These are phyloP conservation scores for Starmerella geochares DNA, from an alignment of 805 yeast species.

Conservation along the genomic window DNA sequence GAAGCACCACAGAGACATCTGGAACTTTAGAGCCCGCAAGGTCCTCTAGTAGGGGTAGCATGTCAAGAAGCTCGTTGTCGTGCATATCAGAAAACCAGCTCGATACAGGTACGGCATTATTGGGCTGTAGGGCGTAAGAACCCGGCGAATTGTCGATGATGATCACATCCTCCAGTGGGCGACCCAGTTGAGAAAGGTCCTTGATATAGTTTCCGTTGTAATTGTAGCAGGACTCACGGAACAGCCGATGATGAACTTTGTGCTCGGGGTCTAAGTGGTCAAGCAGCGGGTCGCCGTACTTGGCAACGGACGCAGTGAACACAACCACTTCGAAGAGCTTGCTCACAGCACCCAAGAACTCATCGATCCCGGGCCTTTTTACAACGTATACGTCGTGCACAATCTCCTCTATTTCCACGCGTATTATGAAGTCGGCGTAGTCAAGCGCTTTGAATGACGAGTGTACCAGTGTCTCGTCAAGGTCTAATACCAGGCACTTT, in stretches of 20 bases:
- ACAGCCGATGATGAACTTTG: constrained; percentile 78
- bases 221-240: constrained; percentile 87
- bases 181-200: constrained; percentile 84
- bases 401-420: constrained; percentile 91
- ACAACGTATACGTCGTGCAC: constrained; percentile 91
- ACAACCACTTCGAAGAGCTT: constrained; percentile 87
- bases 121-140: constrained; percentile 95
- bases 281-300: constrained; percentile 91
- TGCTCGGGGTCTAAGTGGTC: constrained; percentile 73
- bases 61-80: constrained; percentile 87
- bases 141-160: constrained; percentile 97
- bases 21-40: constrained; percentile 60
- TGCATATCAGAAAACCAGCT: constrained; percentile 98
- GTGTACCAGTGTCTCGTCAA: constrained; percentile 94
- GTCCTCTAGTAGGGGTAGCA: constrained; percentile 83
- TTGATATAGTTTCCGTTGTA: constrained; percentile 92
- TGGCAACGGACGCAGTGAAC: constrained; percentile 89
- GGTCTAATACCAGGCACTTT: constrained; percentile 81
- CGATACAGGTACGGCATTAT: constrained; percentile 92
- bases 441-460: constrained; percentile 85
- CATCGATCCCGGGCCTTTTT: constrained; percentile 97
- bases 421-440: constrained; percentile 91
- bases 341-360: constrained; percentile 73
- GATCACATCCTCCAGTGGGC: constrained; percentile 75
- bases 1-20: constrained; percentile 71